Evolutionary conservation across 441 rosid species (phyloP), one percentile per base, ranked within the genome.

Genomic region (Bocquillonia castaneifolia): DNA sequence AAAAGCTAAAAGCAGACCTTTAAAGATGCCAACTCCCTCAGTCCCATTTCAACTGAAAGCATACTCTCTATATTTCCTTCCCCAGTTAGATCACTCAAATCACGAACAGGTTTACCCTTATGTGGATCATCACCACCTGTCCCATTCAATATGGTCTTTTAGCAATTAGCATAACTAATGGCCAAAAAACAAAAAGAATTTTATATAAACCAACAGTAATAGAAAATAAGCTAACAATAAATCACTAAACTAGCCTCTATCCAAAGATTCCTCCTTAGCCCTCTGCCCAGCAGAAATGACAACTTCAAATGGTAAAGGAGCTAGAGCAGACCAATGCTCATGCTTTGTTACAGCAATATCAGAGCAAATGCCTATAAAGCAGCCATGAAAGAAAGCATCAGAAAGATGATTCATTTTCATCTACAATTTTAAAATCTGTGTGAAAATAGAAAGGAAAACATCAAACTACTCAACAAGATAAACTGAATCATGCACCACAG

Each of bases 11-110:
- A 68, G 42, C 48, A 76, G 68, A 94, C 99, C 97, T 95, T 95
- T 57, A 95, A 78, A 69, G 92, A 85, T 13, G 95, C 88, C 82
- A 92, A 78, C 76, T 95, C 97, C 76, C 89, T 80, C 80, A 95
- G 77, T 73, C 95, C 98, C 88, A 88, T 89, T 84, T 93, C 97
- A 72, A 93, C 97, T 53, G 92, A 87, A 70, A 91, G 96, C 92
- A 91, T 88, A 76, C 90, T 90, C 84, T 95, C 99, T 22, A 95
- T 90, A 83, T 88, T 90, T 77, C 98, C 98, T 83, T 95, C 99
- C 79, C 96, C 93, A 0, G 87, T 81, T 67, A 92, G 76, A 74
- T 88, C 94, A 81, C 82, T 87, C 77, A 87, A 64, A 75, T 84
- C 91, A 59, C 85, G 86, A 45, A 53, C 74, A 69, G 72, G 66